Evolutionary conservation across 306 rosid genomes (phyloP).

Genomic region (Crotalaria pallida): DNA sequence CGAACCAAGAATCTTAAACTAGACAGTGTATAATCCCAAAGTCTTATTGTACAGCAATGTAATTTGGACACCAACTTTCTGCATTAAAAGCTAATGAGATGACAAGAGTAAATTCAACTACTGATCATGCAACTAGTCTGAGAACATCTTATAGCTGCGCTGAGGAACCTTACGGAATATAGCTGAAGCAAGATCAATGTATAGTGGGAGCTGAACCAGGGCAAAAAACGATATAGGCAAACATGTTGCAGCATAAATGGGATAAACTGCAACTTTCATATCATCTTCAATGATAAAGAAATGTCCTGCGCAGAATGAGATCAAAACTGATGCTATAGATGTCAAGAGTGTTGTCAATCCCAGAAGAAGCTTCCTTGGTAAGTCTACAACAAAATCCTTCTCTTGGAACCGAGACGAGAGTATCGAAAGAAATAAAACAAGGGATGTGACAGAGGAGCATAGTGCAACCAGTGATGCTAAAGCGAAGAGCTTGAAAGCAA

Average conservation of each 20-base stretch:
- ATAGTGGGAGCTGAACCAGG: conserved; percentile 40
- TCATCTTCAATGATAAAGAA: conserved; percentile 14
- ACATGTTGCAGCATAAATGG: conserved; percentile 32
- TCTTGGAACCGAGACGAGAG: conserved; percentile 41
- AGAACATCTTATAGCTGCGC: conserved; percentile 33
- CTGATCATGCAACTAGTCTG: not conserved
- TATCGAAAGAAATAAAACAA: conserved; percentile 39
- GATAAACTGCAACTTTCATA: conserved; percentile 30
- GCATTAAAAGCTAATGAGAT: not conserved
- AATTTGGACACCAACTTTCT: not conserved
- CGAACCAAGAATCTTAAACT: not conserved
- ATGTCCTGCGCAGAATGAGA: conserved; percentile 45
- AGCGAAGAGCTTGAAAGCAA: conserved; percentile 39
- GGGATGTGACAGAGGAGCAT: conserved; percentile 48
- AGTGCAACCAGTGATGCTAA: conserved; percentile 45
- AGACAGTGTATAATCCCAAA: not conserved
- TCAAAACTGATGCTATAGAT: conserved; percentile 30
- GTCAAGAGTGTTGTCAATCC: conserved; percentile 41
- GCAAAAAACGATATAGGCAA: conserved; percentile 43
- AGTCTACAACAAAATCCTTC: conserved; percentile 39
- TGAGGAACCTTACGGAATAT: conserved; percentile 41
- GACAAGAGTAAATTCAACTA: not conserved
- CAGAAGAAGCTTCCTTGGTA: conserved; percentile 42
- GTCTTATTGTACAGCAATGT: not conserved
- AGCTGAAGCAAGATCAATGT: conserved; percentile 30